phyloP scores from a whole-genome alignment of 306 rosid species.

The Prunus kanzakura region DNA sequence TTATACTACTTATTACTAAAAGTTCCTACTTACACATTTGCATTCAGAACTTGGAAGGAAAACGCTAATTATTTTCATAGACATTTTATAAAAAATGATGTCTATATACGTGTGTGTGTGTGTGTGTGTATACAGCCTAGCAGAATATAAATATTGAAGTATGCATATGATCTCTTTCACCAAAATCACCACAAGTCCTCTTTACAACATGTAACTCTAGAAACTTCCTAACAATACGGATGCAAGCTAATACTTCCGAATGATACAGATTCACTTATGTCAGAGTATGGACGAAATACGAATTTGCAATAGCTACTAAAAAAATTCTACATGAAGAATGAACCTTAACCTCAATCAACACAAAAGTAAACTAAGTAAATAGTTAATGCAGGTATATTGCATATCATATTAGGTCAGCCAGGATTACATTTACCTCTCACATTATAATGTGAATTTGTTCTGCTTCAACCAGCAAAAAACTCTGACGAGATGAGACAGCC shows the following conservation, averaged over 20 bases:
- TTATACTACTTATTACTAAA: not conserved
- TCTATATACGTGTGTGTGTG: not conserved
- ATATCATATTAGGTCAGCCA: no score
- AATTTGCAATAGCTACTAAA: not conserved
- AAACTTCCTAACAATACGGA: not conserved
- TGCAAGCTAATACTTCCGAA: not conserved
- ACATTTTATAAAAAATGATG: no score
- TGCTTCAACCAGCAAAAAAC: not conserved
- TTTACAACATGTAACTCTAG: not conserved
- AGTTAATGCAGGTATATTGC: no score
- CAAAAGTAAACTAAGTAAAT: not conserved
- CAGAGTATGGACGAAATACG: not conserved
- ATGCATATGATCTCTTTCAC: not conserved
- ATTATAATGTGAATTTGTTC: not conserved
- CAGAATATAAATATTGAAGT: no score
- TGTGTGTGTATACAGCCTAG: no score
- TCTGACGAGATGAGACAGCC: not conserved
- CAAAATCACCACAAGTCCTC: not conserved
- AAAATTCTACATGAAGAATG: not conserved
- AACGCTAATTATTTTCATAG: not conserved
- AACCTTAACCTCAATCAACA: not conserved
- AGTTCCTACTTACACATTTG: not conserved
- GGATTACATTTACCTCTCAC: conserved; percentile 1
- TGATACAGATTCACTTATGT: not conserved
- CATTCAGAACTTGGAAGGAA: not conserved